These are phyloP conservation scores for Ceratobasidium sp. DNA, from an alignment of 1,284 basidiomycete species.

Conservation along the genomic window DNA sequence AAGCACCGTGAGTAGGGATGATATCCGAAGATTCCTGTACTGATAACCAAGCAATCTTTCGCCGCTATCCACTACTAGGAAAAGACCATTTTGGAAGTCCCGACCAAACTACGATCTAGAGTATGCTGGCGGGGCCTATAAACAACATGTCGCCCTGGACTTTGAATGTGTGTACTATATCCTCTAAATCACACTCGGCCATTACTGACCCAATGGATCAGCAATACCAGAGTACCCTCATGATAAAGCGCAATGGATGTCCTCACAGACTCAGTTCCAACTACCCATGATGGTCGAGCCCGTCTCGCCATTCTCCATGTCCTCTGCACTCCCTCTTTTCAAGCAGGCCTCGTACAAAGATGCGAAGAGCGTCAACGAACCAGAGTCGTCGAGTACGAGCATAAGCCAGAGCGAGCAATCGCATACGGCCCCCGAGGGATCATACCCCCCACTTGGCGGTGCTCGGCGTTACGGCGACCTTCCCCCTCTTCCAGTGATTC, in stretches of 20 bases:
- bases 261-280: constrained; percentile 34
- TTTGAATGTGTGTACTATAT: constrained; percentile 29
- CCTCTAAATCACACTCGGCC: background rate
- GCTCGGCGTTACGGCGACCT: constrained; percentile 14
- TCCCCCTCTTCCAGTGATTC: constrained; percentile 9
- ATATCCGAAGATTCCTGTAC: background rate
- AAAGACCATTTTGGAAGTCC: constrained; percentile 35
- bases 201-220: constrained; percentile 3
- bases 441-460: constrained; percentile 1
- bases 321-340: constrained; percentile 17
- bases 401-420: constrained; percentile 8
- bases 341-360: constrained; percentile 6
- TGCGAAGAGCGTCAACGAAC: background rate
- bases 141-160: constrained; percentile 9
- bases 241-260: constrained; percentile 37
- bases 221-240: constrained; percentile 36
- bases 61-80: background rate
- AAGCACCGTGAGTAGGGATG: constrained; percentile 13
- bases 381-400: constrained; percentile 14
- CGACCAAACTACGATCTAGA: constrained; percentile 28
- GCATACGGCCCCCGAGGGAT: constrained; percentile 15
- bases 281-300: constrained; percentile 12
- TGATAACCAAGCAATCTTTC: background rate
- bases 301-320: constrained; percentile 38
- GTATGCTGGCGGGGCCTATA: constrained; percentile 36